Base-by-base conservation (phyloP, 331 rosid genomes). In the Telfairia occidentalis region DNA sequence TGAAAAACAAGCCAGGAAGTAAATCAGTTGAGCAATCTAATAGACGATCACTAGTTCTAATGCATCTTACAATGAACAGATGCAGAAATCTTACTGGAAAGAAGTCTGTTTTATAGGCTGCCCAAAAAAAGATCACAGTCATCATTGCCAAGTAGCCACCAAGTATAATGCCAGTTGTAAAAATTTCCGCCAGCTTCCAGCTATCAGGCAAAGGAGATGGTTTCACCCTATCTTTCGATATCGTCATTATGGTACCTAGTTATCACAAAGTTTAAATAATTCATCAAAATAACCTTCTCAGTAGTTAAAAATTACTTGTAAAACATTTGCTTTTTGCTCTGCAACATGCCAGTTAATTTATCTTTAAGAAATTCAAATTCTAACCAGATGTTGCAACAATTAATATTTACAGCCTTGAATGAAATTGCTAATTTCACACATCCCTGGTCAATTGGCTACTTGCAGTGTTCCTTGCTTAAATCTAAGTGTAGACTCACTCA, bases 101-200 rank as follows among this genome's bases (percentile, higher is more conserved):
- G 78, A 92, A 88, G 81, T 92, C 84, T 32, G 96, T 92, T 67
- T 86, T 79, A 73, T 86, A 86, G 61, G 90, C 91, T 30, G 87
- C 90, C 96, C 98, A 92, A 57, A 92, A 92, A 90, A 92, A 92
- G 71, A 89, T 89, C 73, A 92, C 96, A 5, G 96, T 90, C 96
- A 90, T 90, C 96, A 92, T 83, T 24, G 96, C 98, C 86, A 92
- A 78, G 81, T 92, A 92, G 76, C 87, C 78, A 4, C 98, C 98
- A 6, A 92, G 91, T 78, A 92, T 74, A 34, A 92, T 61, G 70
- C 98, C 98, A 3, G 98, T 92, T 0, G 87, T 70, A 75, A 92
- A 90, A 29, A 92, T 92, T 85, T 92, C 98, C 0, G 89, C 82
- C 66, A 92, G 81, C 82, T 92, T 92, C 98, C 98, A 92, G 79